Evolutionary conservation across 2,329 filamentous ascomycete genomes (phyloP).

Genomic region (Xylariaceae sp.): DNA sequence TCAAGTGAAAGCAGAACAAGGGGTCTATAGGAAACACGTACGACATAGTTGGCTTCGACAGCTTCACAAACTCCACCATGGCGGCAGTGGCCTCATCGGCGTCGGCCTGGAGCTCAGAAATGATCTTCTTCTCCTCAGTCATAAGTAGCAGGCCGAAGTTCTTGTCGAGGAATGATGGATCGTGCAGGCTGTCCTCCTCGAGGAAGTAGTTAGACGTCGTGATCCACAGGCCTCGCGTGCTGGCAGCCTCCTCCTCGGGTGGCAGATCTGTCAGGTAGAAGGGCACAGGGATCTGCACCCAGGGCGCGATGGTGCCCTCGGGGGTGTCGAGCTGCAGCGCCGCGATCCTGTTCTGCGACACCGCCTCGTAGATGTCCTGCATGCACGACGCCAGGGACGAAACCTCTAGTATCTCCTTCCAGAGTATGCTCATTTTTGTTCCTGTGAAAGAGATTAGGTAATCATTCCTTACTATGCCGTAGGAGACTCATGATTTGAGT

Average conservation of each 20-base stretch:
- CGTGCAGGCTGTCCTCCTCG: slow-evolving; percentile 70
- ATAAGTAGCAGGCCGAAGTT: slow-evolving; percentile 87
- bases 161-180: slow-evolving; percentile 75
- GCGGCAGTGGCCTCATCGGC: slow-evolving; percentile 76
- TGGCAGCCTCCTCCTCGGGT: slow-evolving; percentile 65
- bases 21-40: slow-evolving; percentile 43
- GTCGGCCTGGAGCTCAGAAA: slow-evolving; percentile 77
- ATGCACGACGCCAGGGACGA: slow-evolving; percentile 85
- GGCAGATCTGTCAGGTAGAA: slow-evolving; percentile 77
- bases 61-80: slow-evolving; percentile 80
- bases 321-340: slow-evolving; percentile 75
- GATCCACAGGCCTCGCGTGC: slow-evolving; percentile 79
- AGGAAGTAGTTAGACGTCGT: slow-evolving; percentile 82
- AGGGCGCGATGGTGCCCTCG: slow-evolving; percentile 63
- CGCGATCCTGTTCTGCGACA: slow-evolving; percentile 85
- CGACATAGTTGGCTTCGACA: slow-evolving; percentile 72
- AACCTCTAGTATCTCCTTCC: slow-evolving; percentile 71
- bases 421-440: slow-evolving; percentile 68
- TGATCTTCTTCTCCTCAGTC: slow-evolving; percentile 76
- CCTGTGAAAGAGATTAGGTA: slow-evolving; percentile 43
- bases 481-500: no score
- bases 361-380: slow-evolving; percentile 79
- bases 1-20: neutral
- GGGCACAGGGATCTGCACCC: slow-evolving; percentile 68
- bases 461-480: no score